Conservation (phyloP, 1,284 basidiomycete species). For the Papiliotrema flavescens region DNA sequence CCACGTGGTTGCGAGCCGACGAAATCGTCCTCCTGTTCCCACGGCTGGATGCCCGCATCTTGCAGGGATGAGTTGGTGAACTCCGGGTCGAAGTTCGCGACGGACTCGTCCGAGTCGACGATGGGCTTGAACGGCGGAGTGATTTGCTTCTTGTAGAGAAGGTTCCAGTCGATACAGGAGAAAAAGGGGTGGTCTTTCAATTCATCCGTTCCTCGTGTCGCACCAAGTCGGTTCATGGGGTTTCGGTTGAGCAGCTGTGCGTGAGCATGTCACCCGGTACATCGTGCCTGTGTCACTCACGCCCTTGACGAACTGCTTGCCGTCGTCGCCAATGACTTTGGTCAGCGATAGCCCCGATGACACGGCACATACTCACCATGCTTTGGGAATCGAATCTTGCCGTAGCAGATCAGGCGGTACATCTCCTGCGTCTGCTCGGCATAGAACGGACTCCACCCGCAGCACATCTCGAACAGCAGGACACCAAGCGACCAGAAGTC, state of each 20-base stretch:
- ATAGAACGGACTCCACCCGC: slow-evolving; percentile 99
- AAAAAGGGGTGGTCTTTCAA: slow-evolving; percentile 98
- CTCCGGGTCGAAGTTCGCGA: slow-evolving; percentile 96
- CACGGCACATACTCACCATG: slow-evolving; percentile 56
- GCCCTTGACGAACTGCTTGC: slow-evolving; percentile 99
- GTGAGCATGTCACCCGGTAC: neutral
- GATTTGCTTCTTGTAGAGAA: slow-evolving; percentile 81
- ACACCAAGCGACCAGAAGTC: slow-evolving; percentile 98
- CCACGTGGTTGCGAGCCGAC: slow-evolving; percentile 18
- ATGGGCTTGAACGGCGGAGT: slow-evolving; percentile 97
- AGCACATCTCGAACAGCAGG: slow-evolving; percentile 95
- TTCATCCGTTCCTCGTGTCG: slow-evolving; percentile 84
- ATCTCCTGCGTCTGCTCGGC: slow-evolving; percentile 99
- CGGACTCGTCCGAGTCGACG: slow-evolving; percentile 97
- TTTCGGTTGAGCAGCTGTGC: slow-evolving; percentile 92
- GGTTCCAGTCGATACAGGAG: slow-evolving; percentile 82
- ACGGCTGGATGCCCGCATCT: slow-evolving; percentile 56
- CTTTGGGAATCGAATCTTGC: slow-evolving; percentile 93
- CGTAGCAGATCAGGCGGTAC: slow-evolving; percentile 94
- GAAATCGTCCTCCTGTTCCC: slow-evolving; percentile 54
- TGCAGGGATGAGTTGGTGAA: slow-evolving; percentile 63
- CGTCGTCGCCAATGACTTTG: slow-evolving; percentile 87
- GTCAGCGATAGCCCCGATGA: slow-evolving; percentile 3
- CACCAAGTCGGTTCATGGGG: slow-evolving; percentile 92
- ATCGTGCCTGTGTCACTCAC: slow-evolving; percentile 56